phyloP scores from a whole-genome alignment of 192 early-diverging fungal species.

The Glomus cerebriforme region DNA sequence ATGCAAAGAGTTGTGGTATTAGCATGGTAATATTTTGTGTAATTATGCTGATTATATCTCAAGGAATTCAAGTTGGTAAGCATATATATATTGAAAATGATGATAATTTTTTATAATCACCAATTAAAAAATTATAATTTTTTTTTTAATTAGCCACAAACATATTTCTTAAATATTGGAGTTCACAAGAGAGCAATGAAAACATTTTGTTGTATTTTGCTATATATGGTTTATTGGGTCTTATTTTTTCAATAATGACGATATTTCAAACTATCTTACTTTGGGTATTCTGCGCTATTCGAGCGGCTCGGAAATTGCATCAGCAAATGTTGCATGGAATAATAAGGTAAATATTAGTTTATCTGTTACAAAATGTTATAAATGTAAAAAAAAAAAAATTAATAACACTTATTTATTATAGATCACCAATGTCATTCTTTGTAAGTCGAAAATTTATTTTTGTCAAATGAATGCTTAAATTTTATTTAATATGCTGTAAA shows the following conservation, averaged over 20 bases:
- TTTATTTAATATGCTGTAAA: not conserved
- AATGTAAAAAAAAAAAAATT: not conserved
- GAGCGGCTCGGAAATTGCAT: slow-evolving; percentile 70
- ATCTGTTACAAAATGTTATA: not conserved
- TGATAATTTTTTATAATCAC: not conserved
- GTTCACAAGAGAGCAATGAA: slow-evolving; percentile 47
- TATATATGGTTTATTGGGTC: slow-evolving; percentile 81
- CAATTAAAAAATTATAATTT: not conserved
- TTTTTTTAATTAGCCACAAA: slow-evolving; percentile 31
- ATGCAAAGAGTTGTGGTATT: slow-evolving; percentile 75
- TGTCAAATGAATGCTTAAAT: not conserved
- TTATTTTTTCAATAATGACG: slow-evolving; percentile 65
- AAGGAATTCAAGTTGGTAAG: slow-evolving; percentile 52
- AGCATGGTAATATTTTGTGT: slow-evolving; percentile 60
- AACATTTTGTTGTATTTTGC: slow-evolving; percentile 64
- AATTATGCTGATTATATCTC: slow-evolving; percentile 57
- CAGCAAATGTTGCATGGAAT: slow-evolving; percentile 75
- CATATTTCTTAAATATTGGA: slow-evolving; percentile 78
- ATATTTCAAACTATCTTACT: slow-evolving; percentile 71
- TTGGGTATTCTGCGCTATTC: slow-evolving; percentile 80
- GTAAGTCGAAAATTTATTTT: slow-evolving; percentile 3
- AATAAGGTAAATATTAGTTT: slow-evolving; percentile 44
- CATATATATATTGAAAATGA: not conserved
- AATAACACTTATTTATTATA: not conserved
- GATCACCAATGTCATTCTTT: slow-evolving; percentile 75